Evolutionary conservation across 2,329 filamentous ascomycete species (phyloP).

Genomic region (Fusarium penzigii): DNA sequence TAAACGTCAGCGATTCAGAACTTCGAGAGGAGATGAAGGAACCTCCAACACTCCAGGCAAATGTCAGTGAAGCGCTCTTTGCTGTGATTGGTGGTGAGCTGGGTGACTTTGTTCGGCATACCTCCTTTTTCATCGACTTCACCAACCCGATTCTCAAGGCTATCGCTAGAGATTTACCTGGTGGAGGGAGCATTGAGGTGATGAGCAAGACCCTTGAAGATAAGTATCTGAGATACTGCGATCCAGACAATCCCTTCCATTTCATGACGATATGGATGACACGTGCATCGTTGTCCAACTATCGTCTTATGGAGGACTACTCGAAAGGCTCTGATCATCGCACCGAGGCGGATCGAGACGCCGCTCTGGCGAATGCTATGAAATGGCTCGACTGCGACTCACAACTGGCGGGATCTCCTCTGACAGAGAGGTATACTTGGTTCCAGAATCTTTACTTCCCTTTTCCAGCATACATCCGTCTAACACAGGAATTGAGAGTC

Average conservation of each 20-base stretch:
- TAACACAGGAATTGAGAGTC: constrained; percentile 36
- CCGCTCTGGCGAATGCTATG: constrained; percentile 33
- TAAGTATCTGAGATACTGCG: constrained; percentile 45
- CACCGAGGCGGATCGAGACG: constrained; percentile 32
- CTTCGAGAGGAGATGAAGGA: constrained; percentile 43
- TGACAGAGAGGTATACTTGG: constrained; percentile 40
- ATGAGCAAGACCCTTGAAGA: constrained; percentile 46
- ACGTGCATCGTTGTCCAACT: constrained; percentile 47
- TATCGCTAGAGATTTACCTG: constrained; percentile 22
- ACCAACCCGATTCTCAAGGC: constrained; percentile 34
- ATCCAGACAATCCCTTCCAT: constrained; percentile 41
- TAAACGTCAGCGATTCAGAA: constrained; percentile 49
- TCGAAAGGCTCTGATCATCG: constrained; percentile 25
- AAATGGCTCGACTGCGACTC: constrained; percentile 41
- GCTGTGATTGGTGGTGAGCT: constrained; percentile 41
- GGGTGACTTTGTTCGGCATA: constrained; percentile 39
- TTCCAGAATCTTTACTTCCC: constrained; percentile 39
- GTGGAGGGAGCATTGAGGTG: constrained; percentile 30
- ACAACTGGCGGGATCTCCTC: constrained; percentile 31
- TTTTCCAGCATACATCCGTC: constrained; percentile 41
- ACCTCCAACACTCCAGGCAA: constrained; percentile 26
- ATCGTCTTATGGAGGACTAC: constrained; percentile 51
- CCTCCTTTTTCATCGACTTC: constrained; percentile 36
- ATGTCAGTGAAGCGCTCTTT: constrained; percentile 46
- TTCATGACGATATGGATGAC: constrained; percentile 41